phyloP scores from a whole-genome alignment of 371 early-diverging fungal genomes.

The Lichtheimia ramosa region DNA sequence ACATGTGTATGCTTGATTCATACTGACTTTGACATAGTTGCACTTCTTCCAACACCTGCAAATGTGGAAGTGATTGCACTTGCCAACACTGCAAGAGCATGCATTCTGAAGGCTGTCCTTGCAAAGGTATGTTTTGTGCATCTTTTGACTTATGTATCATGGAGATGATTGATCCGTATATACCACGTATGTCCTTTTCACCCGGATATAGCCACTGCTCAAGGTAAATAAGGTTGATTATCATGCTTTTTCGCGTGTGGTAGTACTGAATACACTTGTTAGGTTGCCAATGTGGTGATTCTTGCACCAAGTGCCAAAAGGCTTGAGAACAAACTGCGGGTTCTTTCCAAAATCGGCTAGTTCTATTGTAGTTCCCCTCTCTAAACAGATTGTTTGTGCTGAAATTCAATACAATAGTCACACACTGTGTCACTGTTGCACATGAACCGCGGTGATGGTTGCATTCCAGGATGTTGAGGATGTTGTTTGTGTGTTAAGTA shows the following conservation, averaged over 20 bases:
- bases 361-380: not conserved
- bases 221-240: slow-evolving; percentile 2
- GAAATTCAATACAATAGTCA: not conserved
- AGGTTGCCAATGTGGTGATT: not conserved
- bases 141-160: not conserved
- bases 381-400: slow-evolving; percentile 1
- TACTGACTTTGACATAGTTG: not conserved
- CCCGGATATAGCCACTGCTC: slow-evolving; percentile 2
- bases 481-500: not conserved
- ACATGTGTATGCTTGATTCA: not conserved
- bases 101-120: slow-evolving; percentile 5
- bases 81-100: slow-evolving; percentile 9
- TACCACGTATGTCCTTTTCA: not conserved
- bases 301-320: not conserved
- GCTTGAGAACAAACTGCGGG: not conserved
- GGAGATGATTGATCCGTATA: not conserved
- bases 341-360: not conserved
- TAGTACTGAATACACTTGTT: not conserved
- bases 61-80: not conserved
- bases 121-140: slow-evolving; percentile 1
- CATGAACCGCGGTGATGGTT: not conserved
- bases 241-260: not conserved
- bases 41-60: slow-evolving; percentile 1
- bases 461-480: not conserved
- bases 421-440: not conserved